Evolutionary conservation across 805 yeast genomes (phyloP).

Genomic region (Wilhelminamyces savonicus): DNA sequence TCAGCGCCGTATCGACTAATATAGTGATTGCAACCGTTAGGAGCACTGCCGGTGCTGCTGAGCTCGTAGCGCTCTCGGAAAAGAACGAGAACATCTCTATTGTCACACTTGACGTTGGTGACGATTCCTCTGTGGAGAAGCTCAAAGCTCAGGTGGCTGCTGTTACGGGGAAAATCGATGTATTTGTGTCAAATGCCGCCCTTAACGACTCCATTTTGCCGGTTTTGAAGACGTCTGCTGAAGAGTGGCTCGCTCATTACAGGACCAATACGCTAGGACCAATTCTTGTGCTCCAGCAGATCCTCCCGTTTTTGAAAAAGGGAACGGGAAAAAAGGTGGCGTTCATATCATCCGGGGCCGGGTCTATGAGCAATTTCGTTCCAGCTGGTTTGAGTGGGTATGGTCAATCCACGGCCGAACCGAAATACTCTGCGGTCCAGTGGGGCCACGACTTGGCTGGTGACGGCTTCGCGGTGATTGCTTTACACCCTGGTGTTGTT

Average conservation of each 20-base stretch:
- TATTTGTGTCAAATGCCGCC: conserved; percentile 30
- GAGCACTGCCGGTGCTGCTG: conserved; percentile 19
- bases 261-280: conserved; percentile 25
- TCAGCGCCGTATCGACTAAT: conserved; percentile 12
- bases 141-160: conserved; percentile 3
- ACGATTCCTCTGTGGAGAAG: conserved; percentile 14
- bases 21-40: conserved; percentile 33
- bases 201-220: too few relatives aligned
- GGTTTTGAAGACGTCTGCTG: conserved; percentile 11
- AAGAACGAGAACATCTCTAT: conserved; percentile 7
- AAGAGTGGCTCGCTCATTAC: conserved; percentile 10
- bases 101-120: conserved; percentile 13
- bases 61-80: conserved; percentile 3
- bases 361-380: conserved; percentile 16
- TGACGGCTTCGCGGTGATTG: conserved; percentile 18
- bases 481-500: conserved; percentile 21
- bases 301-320: conserved; percentile 20
- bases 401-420: conserved; percentile 31
- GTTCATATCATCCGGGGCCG: conserved; percentile 21
- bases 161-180: conserved; percentile 18
- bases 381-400: conserved; percentile 17
- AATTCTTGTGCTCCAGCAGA: conserved; percentile 17
- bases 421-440: conserved; percentile 18
- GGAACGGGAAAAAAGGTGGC: conserved; percentile 16
- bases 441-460: conserved; percentile 15